These are phyloP conservation scores for Suillus weaverae DNA, from an alignment of 768 basidiomycete species.

Conservation along the genomic window DNA sequence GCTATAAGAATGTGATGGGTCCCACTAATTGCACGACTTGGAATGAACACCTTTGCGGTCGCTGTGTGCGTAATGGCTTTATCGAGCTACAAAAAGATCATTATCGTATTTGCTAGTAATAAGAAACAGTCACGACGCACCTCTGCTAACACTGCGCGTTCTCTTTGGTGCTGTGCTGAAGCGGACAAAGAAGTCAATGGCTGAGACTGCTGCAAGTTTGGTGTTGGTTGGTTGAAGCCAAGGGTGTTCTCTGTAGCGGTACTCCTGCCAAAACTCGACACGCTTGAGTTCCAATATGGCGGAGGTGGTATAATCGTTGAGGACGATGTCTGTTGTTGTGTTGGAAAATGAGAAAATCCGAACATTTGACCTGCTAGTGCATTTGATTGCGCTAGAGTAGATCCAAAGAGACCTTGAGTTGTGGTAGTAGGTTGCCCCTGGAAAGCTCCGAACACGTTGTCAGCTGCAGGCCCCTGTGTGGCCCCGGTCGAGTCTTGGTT, in stretches of 20 bases:
- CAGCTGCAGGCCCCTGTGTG: background rate
- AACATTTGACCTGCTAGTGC: background rate
- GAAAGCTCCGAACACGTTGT: background rate
- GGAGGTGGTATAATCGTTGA: background rate
- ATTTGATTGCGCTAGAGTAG: background rate
- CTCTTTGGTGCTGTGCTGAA: background rate
- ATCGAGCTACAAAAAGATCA: background rate
- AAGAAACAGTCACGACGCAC: background rate
- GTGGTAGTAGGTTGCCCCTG: background rate
- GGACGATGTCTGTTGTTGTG: background rate
- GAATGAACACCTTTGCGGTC: constrained; percentile 14
- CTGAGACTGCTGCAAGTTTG: background rate
- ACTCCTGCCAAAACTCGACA: background rate
- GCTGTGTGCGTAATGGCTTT: constrained; percentile 18
- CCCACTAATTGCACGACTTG: constrained; percentile 7
- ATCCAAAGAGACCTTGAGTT: background rate
- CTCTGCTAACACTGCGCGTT: background rate
- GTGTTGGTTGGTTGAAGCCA: background rate
- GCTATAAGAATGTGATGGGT: constrained; percentile 22
- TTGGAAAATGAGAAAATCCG: background rate
- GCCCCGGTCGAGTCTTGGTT: background rate
- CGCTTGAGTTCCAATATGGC: background rate
- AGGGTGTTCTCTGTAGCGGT: background rate
- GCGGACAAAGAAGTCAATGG: too few species aligned
- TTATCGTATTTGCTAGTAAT: background rate